Evolutionary conservation across 2,329 filamentous ascomycete genomes (phyloP).

Genomic region (Cytospora chrysosperma): DNA sequence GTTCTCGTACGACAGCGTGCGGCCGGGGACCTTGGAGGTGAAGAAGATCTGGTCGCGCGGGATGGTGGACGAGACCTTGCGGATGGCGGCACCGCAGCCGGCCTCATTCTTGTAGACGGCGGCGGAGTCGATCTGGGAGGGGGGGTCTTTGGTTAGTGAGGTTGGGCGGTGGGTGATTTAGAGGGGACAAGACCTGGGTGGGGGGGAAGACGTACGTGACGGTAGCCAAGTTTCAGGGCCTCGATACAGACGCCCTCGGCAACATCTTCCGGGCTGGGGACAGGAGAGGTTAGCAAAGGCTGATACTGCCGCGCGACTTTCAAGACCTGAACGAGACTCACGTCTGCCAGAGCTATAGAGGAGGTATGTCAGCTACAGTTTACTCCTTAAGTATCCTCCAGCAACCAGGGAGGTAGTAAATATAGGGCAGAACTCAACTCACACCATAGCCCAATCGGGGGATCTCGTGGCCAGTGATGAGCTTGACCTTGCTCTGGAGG

Average conservation of each 20-base stretch:
- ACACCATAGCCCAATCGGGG: slow-evolving; percentile 56
- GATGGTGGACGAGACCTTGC: slow-evolving; percentile 37
- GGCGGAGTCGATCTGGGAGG: slow-evolving; percentile 51
- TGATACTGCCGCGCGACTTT: background rate
- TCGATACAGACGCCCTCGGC: slow-evolving; percentile 42
- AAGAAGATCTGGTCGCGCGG: slow-evolving; percentile 53
- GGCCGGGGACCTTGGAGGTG: slow-evolving; percentile 55
- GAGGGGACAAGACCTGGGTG: too few relatives aligned
- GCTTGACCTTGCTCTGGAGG: slow-evolving; percentile 49
- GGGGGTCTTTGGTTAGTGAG: background rate
- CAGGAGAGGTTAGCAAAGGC: slow-evolving; percentile 1
- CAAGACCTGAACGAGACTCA: slow-evolving; percentile 32
- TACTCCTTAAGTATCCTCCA: background rate
- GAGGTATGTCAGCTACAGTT: slow-evolving; percentile 9
- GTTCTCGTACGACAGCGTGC: slow-evolving; percentile 55
- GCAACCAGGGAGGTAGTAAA: slow-evolving; percentile 7
- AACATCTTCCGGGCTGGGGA: slow-evolving; percentile 36
- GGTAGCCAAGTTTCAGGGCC: slow-evolving; percentile 52
- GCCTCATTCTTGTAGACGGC: slow-evolving; percentile 52
- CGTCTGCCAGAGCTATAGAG: slow-evolving; percentile 52
- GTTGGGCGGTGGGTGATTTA: background rate
- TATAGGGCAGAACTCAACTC: slow-evolving; percentile 36
- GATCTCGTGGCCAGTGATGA: slow-evolving; percentile 54
- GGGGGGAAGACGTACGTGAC: slow-evolving; percentile 42
- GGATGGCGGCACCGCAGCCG: slow-evolving; percentile 46